These are phyloP conservation scores for Sarocladiaceae sp. DNA, from an alignment of 2,329 filamentous ascomycete genomes.

Conservation along the genomic window DNA sequence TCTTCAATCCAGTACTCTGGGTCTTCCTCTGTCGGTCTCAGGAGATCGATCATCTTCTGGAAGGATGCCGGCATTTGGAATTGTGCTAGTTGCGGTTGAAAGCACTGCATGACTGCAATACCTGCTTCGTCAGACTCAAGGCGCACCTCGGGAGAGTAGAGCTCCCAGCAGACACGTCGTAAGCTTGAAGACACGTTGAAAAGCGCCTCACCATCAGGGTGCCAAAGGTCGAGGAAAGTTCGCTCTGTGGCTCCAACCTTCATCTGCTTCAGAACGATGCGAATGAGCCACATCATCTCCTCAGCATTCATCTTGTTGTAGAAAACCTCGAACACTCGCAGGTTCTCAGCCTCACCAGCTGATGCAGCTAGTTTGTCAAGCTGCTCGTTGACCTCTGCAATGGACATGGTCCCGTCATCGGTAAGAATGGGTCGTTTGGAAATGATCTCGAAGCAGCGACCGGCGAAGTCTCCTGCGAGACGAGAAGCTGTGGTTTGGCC, in stretches of 20 bases:
- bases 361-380: slow-evolving; percentile 74
- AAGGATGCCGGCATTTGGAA: slow-evolving; percentile 80
- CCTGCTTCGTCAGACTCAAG: slow-evolving; percentile 72
- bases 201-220: slow-evolving; percentile 69
- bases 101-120: slow-evolving; percentile 85
- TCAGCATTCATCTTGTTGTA: slow-evolving; percentile 90
- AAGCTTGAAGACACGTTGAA: slow-evolving; percentile 92
- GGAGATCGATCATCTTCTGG: slow-evolving; percentile 68
- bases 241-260: slow-evolving; percentile 76
- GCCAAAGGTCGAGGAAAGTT: slow-evolving; percentile 80
- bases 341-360: slow-evolving; percentile 76
- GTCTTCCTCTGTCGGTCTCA: slow-evolving; percentile 64
- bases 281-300: slow-evolving; percentile 90
- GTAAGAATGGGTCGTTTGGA: slow-evolving; percentile 76
- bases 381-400: slow-evolving; percentile 84
- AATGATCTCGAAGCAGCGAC: slow-evolving; percentile 81
- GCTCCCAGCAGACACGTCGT: slow-evolving; percentile 89
- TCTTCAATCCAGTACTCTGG: slow-evolving; percentile 94
- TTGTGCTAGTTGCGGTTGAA: slow-evolving; percentile 91
- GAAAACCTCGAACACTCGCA: slow-evolving; percentile 76
- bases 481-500: slow-evolving; percentile 59
- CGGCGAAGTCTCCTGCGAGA: slow-evolving; percentile 87
- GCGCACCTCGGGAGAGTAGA: slow-evolving; percentile 68
- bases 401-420: slow-evolving; percentile 71
- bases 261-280: slow-evolving; percentile 82